phyloP scores from a whole-genome alignment of 495 filamentous ascomycete species.

The Neurospora cerealis region DNA sequence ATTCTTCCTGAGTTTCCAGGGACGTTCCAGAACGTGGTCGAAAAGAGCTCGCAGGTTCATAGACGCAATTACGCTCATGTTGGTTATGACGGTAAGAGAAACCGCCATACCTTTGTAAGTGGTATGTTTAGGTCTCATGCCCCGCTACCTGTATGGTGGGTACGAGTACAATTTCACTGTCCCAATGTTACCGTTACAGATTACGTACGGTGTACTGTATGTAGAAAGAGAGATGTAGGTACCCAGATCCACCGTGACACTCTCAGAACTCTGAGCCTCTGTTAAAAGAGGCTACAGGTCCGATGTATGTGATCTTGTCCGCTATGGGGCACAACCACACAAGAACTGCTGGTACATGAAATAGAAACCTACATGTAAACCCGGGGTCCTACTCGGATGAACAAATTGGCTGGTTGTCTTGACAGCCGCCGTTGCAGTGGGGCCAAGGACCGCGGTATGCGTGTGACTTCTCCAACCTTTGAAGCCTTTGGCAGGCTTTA shows the following conservation, averaged over 20 bases:
- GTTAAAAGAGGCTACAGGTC: not conserved
- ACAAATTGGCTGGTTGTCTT: not conserved
- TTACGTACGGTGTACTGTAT: not conserved
- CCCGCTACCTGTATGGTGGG: not conserved
- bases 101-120: not conserved
- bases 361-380: not conserved
- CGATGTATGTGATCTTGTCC: not conserved
- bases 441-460: not conserved
- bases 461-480: not conserved
- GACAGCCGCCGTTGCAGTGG: not conserved
- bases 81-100: not conserved
- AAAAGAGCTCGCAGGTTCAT: not conserved
- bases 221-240: not conserved
- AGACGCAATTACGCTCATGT: not conserved
- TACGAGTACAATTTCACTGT: not conserved
- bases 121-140: not conserved
- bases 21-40: not conserved
- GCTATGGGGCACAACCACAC: not conserved
- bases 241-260: not conserved
- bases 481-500: not conserved
- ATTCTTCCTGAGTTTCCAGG: not conserved
- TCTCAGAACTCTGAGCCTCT: not conserved
- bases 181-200: not conserved
- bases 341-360: not conserved
- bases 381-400: not conserved